phyloP scores from a whole-genome alignment of 768 basidiomycete genomes.

The Collybia sp. region DNA sequence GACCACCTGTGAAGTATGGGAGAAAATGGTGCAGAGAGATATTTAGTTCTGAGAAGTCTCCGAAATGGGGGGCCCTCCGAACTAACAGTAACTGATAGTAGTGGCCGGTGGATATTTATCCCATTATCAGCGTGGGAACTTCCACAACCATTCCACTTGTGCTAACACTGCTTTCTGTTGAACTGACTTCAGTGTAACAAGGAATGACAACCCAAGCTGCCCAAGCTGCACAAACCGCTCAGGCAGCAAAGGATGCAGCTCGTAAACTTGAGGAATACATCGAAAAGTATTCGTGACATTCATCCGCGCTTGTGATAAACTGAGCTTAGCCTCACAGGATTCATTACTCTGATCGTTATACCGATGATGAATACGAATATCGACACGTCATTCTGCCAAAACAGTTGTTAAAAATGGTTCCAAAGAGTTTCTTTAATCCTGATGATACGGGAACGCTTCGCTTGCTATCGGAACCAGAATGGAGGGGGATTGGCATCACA shows the following conservation, averaged over 20 bases:
- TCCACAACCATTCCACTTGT: no score
- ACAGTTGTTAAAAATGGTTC: constrained; percentile 89
- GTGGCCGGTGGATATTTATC: no score
- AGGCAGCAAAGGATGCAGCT: constrained; percentile 36
- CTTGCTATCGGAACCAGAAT: constrained; percentile 82
- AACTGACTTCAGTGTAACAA: no score
- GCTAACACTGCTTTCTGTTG: no score
- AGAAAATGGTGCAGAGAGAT: no score
- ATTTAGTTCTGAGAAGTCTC: no score
- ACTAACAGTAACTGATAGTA: no score
- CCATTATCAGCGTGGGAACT: no score
- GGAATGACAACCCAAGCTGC: no score
- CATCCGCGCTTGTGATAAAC: constrained; percentile 11
- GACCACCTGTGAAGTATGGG: no score
- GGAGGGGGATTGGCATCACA: constrained; percentile 94
- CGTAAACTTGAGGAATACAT: constrained; percentile 72
- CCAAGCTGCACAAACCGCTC: constrained; percentile 17
- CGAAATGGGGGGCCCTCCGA: no score
- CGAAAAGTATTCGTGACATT: constrained; percentile 49
- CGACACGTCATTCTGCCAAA: constrained; percentile 97
- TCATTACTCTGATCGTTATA: constrained; percentile 88
- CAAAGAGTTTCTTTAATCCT: constrained; percentile 77
- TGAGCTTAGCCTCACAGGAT: constrained; percentile 45
- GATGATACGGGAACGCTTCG: constrained; percentile 75
- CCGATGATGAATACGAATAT: constrained; percentile 92